Evolutionary conservation across 2,329 filamentous ascomycete genomes (phyloP), one percentile per base, ranked within the genome.

Genomic region (Claviceps arundinis): DNA sequence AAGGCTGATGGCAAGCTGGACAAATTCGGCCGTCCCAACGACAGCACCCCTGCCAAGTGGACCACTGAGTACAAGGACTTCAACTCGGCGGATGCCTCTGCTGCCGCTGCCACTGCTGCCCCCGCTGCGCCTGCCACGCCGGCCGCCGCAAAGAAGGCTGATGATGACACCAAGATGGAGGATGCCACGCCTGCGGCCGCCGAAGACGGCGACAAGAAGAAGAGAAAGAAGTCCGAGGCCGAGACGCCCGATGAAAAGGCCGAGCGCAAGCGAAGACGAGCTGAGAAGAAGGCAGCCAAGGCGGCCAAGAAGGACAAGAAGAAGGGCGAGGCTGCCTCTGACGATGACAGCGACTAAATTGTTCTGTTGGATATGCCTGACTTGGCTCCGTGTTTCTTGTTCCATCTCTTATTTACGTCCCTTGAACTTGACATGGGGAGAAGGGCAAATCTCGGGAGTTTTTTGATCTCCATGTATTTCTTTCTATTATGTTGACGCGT

Each of bases 1-100:
- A 97, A 97, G 82, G 88, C 90, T 50, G 87, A 89, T 60, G 93
- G 93, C 70, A 95, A 96, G 74, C 85, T 98, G 55, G 93, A 98
- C 77, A 98, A 98, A 84, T 97, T 82, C 62, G 93, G 93, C 60
- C 85, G 90, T 54, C 71, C 87, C 62, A 98, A 97, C 70, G 91
- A 96, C 68, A 82, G 84, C 58, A 98, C 93, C 5, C 93, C 93
- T 26, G 82, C 89, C 62, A 88, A 93, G 72, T 98, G 93, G 93
- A 89, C 87, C 61, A 73, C 80, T 40, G 86, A 87, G 59, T 98
- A 98, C 79, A 91, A 89, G 72, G 93, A 97, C 74, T 95, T 83
- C 74, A 83, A 78, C 63, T 77, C 78, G 42, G 73, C 77, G 16
- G 68, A 72, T 50, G 71, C 70, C 47, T 70, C 67, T 46, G 66